These are phyloP conservation scores for Balansia obtecta DNA, from an alignment of 2,329 filamentous ascomycete genomes.

Conservation along the genomic window DNA sequence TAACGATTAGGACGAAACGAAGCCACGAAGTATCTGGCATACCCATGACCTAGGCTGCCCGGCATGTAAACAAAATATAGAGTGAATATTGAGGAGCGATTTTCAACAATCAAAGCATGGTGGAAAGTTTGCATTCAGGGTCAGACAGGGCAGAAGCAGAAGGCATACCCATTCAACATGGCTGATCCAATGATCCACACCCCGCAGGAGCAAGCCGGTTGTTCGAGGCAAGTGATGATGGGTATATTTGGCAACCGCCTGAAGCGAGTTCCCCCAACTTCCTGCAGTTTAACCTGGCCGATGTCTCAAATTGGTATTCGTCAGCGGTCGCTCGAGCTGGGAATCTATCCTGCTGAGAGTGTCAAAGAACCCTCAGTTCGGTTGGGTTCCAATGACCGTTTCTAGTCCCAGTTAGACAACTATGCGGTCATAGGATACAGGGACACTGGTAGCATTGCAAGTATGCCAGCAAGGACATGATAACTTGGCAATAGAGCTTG, in stretches of 20 bases:
- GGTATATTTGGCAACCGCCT: conserved; percentile 1
- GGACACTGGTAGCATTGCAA: neutral
- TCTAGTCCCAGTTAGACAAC: conserved; percentile 12
- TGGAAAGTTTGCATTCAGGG: neutral
- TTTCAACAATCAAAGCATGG: neutral
- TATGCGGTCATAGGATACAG: neutral
- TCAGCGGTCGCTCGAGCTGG: neutral
- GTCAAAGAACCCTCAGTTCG: conserved; percentile 10
- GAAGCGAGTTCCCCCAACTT: neutral
- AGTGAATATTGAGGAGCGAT: neutral
- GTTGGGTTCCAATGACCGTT: conserved; percentile 14
- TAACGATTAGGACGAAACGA: conserved; percentile 3
- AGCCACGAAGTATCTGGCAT: conserved; percentile 1
- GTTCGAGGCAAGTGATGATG: conserved; percentile 6
- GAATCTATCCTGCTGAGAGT: neutral
- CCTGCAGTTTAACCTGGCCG: neutral
- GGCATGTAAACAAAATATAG: conserved; percentile 3
- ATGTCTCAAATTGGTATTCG: neutral
- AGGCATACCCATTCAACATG: conserved; percentile 29
- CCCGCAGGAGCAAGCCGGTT: conserved; percentile 12
- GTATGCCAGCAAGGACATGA: neutral
- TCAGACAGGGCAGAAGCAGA: conserved; percentile 8
- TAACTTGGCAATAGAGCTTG: neutral
- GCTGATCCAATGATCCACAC: conserved; percentile 6
- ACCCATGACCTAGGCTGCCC: conserved; percentile 5